phyloP scores from a whole-genome alignment of 108 stramenopile species.

The Nitzschia sp. region DNA sequence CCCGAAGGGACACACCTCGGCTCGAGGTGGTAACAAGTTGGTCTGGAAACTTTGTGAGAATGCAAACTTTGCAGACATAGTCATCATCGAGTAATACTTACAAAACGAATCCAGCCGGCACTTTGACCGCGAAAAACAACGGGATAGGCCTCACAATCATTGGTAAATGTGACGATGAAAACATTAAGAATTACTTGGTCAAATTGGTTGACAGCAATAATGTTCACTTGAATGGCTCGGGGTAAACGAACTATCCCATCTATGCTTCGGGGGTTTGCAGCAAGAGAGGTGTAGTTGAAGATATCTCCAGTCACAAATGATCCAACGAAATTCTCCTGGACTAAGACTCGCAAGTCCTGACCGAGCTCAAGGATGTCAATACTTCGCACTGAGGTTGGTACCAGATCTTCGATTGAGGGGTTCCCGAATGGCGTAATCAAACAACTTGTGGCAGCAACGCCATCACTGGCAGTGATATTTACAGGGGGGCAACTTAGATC shows the following conservation, averaged over 20 bases:
- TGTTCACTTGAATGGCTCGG: constrained; percentile 38
- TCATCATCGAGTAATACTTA: constrained; percentile 14
- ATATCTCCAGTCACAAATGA: constrained; percentile 29
- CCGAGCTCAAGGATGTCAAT: constrained; percentile 43
- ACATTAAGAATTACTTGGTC: constrained; percentile 26
- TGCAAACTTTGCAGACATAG: not conserved
- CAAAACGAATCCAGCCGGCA: constrained; percentile 38
- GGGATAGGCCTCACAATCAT: constrained; percentile 30
- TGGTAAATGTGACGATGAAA: constrained; percentile 33
- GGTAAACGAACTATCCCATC: constrained; percentile 9
- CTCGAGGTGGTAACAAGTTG: constrained; percentile 9
- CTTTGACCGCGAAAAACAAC: constrained; percentile 26
- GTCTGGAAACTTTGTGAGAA: constrained; percentile 13
- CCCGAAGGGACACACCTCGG: constrained; percentile 19
- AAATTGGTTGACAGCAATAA: constrained; percentile 27
- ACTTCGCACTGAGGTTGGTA: constrained; percentile 30
- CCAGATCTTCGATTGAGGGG: constrained; percentile 27
- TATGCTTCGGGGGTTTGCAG: constrained; percentile 21
- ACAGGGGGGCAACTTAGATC: constrained; percentile 30
- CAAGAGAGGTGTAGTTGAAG: constrained; percentile 28
- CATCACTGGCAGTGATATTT: constrained; percentile 14
- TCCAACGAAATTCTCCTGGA: constrained; percentile 19
- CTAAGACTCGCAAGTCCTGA: constrained; percentile 24
- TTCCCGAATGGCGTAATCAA: constrained; percentile 26
- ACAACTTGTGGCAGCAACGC: constrained; percentile 27